These are phyloP conservation scores for Dipodascus geniculatus DNA, from an alignment of 805 yeast species.

Conservation along the genomic window DNA sequence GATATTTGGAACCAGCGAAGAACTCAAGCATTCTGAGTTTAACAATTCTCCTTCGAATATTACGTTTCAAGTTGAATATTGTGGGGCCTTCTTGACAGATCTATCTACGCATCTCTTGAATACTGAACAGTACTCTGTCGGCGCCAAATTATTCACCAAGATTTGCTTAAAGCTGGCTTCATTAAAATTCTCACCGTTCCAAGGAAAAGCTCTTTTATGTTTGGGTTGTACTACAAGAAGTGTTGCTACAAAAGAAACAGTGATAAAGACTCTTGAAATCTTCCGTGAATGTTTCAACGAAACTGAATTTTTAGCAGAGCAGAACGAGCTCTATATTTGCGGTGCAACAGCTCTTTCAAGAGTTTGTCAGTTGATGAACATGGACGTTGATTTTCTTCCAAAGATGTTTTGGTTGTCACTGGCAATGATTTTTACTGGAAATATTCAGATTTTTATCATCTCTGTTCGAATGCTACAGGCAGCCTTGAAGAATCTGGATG, in stretches of 20 bases:
- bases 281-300: constrained; percentile 6
- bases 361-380: constrained; percentile 38
- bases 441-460: constrained; percentile 12
- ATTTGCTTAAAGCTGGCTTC: constrained; percentile 14
- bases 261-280: constrained; percentile 26
- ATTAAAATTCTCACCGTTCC: constrained; percentile 3
- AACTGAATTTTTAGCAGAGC: constrained; percentile 16
- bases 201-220: constrained; percentile 37
- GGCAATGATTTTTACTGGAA: constrained; percentile 9
- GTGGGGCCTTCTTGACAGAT: constrained; percentile 14
- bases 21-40: constrained; percentile 8
- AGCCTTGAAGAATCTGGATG: constrained; percentile 13
- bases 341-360: constrained; percentile 36
- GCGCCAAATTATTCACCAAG: constrained; percentile 17
- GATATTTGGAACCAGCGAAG: constrained; percentile 18
- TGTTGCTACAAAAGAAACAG: constrained; percentile 50
- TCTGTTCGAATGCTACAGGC: constrained; percentile 15
- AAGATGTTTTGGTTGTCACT: constrained; percentile 37
- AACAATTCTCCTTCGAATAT: constrained; percentile 8
- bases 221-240: constrained; percentile 55
- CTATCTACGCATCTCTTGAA: constrained; percentile 13
- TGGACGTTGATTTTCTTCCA: constrained; percentile 27
- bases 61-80: constrained; percentile 14
- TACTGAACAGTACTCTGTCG: constrained; percentile 16
- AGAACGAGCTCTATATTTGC: constrained; percentile 31